These are phyloP conservation scores for Trypanosoma conorhini DNA, from an alignment of 208 protist species.

Conservation along the genomic window DNA sequence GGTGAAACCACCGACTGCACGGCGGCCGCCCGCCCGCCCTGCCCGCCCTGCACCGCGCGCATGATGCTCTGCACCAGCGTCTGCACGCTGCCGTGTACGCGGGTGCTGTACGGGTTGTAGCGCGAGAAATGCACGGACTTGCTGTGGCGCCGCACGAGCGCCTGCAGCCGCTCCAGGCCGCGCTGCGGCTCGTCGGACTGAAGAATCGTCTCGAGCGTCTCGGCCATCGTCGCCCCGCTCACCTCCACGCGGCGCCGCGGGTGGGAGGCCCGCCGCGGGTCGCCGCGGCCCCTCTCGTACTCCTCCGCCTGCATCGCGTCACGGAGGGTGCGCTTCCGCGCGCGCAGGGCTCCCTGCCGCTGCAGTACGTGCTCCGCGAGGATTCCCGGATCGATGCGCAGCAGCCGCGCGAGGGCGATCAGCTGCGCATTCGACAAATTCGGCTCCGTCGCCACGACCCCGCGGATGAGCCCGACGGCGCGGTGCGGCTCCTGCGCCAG, in stretches of 20 bases:
- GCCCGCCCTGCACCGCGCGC: not conserved
- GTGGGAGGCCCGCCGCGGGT: not conserved
- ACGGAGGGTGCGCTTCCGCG: slow-evolving; percentile 1
- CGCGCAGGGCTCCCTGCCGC: slow-evolving; percentile 22
- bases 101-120: slow-evolving; percentile 18
- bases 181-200: slow-evolving; percentile 11
- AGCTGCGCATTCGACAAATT: slow-evolving; percentile 44
- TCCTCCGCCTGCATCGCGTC: slow-evolving; percentile 2
- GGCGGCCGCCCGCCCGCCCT: not conserved
- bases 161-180: slow-evolving; percentile 1
- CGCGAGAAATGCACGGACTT: not conserved
- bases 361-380: slow-evolving; percentile 60
- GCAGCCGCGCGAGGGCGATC: slow-evolving; percentile 38
- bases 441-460: slow-evolving; percentile 18
- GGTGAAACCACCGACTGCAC: slow-evolving; percentile 20
- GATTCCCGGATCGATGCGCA: slow-evolving; percentile 35
- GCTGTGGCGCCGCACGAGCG: slow-evolving; percentile 9
- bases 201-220: slow-evolving; percentile 18
- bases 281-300: not conserved
- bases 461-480: slow-evolving; percentile 23
- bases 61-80: slow-evolving; percentile 15
- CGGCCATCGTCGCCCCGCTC: slow-evolving; percentile 21
- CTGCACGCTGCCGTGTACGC: slow-evolving; percentile 15
- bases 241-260: slow-evolving; percentile 21
- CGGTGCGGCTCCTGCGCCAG: not conserved